These are phyloP conservation scores for Trichoderma gamsii DNA, from an alignment of 495 filamentous ascomycete genomes.

Conservation along the genomic window DNA sequence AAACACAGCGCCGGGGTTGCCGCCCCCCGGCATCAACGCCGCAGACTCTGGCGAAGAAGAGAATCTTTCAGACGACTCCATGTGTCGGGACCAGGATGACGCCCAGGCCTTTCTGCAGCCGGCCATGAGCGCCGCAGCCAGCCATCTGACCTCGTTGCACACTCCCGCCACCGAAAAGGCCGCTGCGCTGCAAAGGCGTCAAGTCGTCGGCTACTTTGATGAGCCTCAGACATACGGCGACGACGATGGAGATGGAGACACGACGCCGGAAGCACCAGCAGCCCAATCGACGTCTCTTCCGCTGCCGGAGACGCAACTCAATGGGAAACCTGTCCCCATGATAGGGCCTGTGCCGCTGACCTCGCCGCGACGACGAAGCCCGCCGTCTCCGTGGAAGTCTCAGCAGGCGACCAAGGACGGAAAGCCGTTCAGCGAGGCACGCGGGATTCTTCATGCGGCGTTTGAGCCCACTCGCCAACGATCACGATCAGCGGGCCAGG, in stretches of 20 bases:
- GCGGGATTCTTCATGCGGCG: background rate
- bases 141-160: constrained; percentile 59
- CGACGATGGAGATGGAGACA: constrained; percentile 10
- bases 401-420: background rate
- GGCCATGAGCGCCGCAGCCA: constrained; percentile 67
- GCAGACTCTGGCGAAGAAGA: constrained; percentile 14
- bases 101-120: constrained; percentile 64
- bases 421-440: background rate
- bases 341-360: background rate
- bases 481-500: constrained; percentile 22
- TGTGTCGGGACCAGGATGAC: constrained; percentile 44
- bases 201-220: constrained; percentile 51
- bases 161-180: constrained; percentile 73
- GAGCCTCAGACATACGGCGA: constrained; percentile 18
- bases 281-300: background rate
- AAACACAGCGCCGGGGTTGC: background rate
- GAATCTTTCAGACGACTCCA: constrained; percentile 27
- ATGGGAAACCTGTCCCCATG: background rate
- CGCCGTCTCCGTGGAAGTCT: background rate
- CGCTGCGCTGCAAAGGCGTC: constrained; percentile 54
- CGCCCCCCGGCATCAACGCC: constrained; percentile 26
- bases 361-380: background rate
- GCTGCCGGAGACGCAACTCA: background rate
- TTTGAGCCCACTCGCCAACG: constrained; percentile 17
- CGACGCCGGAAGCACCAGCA: background rate